A percentile compares a stretch with the other conserved stretches of the same genome.
These are phyloP conservation scores for Adenanthera pavonina DNA, from an alignment of 306 rosid species.

Conservation along the genomic window DNA sequence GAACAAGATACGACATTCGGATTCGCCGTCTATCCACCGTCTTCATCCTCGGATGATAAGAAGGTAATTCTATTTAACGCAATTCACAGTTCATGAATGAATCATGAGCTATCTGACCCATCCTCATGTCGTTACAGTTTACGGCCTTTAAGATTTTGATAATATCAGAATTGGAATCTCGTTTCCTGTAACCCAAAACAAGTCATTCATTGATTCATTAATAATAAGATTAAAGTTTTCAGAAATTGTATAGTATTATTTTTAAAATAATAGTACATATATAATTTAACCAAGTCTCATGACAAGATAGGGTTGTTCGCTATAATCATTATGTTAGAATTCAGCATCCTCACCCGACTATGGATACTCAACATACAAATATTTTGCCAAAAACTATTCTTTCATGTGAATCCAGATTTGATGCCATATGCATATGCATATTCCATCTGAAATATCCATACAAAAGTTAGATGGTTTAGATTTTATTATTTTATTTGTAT, in stretches of 20 bases:
- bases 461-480: too few relatives aligned
- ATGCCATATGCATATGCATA: too few relatives aligned
- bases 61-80: neutral
- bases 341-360: neutral
- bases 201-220: neutral
- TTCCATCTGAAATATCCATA: too few relatives aligned
- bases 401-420: neutral
- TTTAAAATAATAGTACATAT: neutral
- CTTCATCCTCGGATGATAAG: neutral
- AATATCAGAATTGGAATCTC: neutral
- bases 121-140: neutral
- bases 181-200: neutral
- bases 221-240: neutral
- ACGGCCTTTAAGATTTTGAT: neutral
- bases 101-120: neutral
- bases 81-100: neutral
- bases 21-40: constrained; percentile 15
- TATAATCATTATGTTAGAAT: neutral
- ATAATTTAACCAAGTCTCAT: neutral
- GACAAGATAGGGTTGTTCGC: neutral
- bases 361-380: neutral
- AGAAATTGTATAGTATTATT: neutral
- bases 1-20: neutral
- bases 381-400: neutral
- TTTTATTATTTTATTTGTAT: too few relatives aligned